Evolutionary conservation across 306 rosid genomes (phyloP).

Genomic region (Pterocarpus macrocarpus): DNA sequence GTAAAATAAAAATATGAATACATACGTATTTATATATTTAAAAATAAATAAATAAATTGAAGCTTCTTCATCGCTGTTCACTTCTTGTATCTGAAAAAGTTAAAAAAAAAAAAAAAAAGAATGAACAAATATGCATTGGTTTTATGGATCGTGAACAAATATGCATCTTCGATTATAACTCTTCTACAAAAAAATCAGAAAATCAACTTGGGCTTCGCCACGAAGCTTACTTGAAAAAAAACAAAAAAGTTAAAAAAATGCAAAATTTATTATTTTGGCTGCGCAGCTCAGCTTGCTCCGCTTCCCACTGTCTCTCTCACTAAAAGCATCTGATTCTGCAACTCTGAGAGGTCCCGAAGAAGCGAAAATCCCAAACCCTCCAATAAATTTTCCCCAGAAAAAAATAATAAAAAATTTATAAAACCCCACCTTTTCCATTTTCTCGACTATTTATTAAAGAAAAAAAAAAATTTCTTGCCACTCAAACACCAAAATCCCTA

Average conservation of each 20-base stretch:
- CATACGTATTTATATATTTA: too few species aligned
- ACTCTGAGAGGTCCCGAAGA: not conserved
- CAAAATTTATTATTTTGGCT: not conserved
- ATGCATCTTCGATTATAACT: too few species aligned
- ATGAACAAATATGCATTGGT: too few species aligned
- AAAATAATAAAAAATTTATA: not conserved
- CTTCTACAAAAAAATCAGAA: too few species aligned
- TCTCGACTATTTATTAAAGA: not conserved
- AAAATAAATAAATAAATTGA: too few species aligned
- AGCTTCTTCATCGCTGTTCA: too few species aligned
- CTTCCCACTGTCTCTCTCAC: not conserved
- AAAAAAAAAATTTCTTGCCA: slow-evolving; percentile 9
- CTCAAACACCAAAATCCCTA: slow-evolving; percentile 41
- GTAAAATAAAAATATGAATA: too few species aligned
- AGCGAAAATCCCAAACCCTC: not conserved
- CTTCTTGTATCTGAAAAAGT: too few species aligned
- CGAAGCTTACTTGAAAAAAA: too few species aligned
- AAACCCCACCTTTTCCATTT: slow-evolving; percentile 2
- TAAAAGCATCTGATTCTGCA: not conserved
- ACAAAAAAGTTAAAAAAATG: not conserved
- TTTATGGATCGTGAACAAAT: too few species aligned
- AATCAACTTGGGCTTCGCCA: too few species aligned
- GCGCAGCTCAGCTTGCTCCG: not conserved
- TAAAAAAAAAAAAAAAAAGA: too few species aligned
- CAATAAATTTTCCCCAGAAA: not conserved